phyloP scores from a whole-genome alignment of 2,329 filamentous ascomycete species.

The Colletotrichum tanaceti region DNA sequence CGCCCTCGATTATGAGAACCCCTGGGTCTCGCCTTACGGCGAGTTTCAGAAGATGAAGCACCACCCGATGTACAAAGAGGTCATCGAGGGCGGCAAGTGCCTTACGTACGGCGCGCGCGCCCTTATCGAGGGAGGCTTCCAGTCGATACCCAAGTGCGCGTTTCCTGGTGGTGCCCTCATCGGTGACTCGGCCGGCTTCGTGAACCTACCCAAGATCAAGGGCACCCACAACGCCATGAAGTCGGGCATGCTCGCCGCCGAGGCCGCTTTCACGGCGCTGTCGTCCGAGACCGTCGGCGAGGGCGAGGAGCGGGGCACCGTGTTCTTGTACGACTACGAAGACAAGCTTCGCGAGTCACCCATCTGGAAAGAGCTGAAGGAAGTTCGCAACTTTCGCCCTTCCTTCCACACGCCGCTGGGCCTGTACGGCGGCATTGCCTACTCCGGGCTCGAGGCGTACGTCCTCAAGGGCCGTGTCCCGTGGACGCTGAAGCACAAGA shows the following conservation, averaged over 20 bases:
- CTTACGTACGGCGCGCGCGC: constrained; percentile 95
- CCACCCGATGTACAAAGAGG: constrained; percentile 87
- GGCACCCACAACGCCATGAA: constrained; percentile 98
- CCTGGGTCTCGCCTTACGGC: constrained; percentile 93
- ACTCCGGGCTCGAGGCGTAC: constrained; percentile 93
- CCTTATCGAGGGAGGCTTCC: constrained; percentile 93
- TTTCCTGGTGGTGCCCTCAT: constrained; percentile 97
- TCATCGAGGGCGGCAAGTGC: constrained; percentile 96
- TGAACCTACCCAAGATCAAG: constrained; percentile 99
- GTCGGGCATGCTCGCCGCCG: constrained; percentile 94
- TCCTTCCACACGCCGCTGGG: constrained; percentile 91
- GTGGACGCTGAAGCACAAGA: constrained; percentile 91
- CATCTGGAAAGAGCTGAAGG: constrained; percentile 94
- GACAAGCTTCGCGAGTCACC: constrained; percentile 84
- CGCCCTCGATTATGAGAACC: constrained; percentile 94
- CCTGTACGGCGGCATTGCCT: constrained; percentile 88
- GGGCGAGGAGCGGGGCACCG: constrained; percentile 69
- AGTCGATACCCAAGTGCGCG: constrained; percentile 96
- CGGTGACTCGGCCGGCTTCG: constrained; percentile 93
- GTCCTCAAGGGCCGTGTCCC: constrained; percentile 85
- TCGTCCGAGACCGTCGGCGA: constrained; percentile 44
- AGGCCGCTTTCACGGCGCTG: constrained; percentile 87
- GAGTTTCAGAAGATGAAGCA: constrained; percentile 99
- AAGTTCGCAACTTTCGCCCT: constrained; percentile 97
- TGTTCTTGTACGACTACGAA: constrained; percentile 97